Evolutionary conservation across 768 basidiomycete genomes (phyloP).

Genomic region (Dendrothele bispora): DNA sequence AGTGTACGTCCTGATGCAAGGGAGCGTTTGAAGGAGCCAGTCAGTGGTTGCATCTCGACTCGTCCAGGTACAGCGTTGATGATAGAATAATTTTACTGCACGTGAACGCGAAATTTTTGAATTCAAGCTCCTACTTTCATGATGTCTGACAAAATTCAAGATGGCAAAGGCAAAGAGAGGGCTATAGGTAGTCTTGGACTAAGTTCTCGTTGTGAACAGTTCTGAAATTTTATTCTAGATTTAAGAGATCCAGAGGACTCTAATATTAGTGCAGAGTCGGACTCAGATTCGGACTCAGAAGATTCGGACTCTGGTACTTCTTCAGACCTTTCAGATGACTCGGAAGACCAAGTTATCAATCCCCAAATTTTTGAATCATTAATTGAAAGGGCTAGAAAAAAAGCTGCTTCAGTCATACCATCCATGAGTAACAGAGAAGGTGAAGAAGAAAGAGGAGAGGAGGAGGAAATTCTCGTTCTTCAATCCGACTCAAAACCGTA

Average conservation of each 20-base stretch:
- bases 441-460: constrained; percentile 33
- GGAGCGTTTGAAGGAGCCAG: constrained; percentile 6
- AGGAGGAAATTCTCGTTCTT: constrained; percentile 58
- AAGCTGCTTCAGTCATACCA: constrained; percentile 37
- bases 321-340: constrained; percentile 33
- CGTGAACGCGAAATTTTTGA: no score
- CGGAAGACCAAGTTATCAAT: constrained; percentile 43
- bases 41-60: constrained; percentile 17
- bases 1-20: constrained; percentile 12
- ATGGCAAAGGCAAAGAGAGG: constrained; percentile 47
- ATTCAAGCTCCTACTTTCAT: no score
- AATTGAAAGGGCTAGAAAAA: constrained; percentile 59
- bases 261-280: constrained; percentile 30
- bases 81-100: constrained; percentile 6
- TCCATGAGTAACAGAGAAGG: constrained; percentile 17
- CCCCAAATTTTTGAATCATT: constrained; percentile 62
- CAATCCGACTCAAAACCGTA: constrained; percentile 25
- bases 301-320: constrained; percentile 32
- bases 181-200: constrained; percentile 28
- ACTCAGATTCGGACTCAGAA: constrained; percentile 32
- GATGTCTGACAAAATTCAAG: no score
- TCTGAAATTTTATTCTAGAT: not conserved
- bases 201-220: not conserved
- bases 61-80: not conserved
- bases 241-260: constrained; percentile 18